phyloP scores from a whole-genome alignment of 1,284 basidiomycete species.

The Chondrostereum purpureum region DNA sequence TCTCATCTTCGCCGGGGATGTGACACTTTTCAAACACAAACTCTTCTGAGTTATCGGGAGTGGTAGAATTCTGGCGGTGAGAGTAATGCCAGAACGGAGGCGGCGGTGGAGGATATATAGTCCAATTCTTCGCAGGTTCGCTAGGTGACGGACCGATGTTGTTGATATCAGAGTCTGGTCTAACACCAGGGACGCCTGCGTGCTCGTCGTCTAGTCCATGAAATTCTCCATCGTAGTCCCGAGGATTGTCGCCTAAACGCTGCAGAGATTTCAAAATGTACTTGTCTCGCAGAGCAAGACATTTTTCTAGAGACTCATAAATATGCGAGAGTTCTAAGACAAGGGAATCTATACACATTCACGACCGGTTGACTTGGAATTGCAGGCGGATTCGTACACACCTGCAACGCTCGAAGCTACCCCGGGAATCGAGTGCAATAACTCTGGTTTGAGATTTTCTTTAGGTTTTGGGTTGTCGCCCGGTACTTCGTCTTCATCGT shows the following conservation, averaged over 20 bases:
- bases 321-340: slow-evolving; percentile 48
- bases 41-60: slow-evolving; percentile 27
- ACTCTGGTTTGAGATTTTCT: too few relatives aligned
- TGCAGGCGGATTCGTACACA: not conserved
- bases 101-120: slow-evolving; percentile 84
- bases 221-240: slow-evolving; percentile 79
- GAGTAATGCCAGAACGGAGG: slow-evolving; percentile 85
- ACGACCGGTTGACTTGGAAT: slow-evolving; percentile 9
- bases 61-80: slow-evolving; percentile 27
- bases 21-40: slow-evolving; percentile 67
- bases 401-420: slow-evolving; percentile 2
- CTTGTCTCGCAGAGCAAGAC: slow-evolving; percentile 86
- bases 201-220: slow-evolving; percentile 49
- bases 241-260: slow-evolving; percentile 85
- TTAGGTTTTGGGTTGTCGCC: too few relatives aligned
- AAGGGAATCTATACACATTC: slow-evolving; percentile 35
- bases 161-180: slow-evolving; percentile 46
- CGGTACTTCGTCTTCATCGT: slow-evolving; percentile 40
- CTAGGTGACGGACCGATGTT: slow-evolving; percentile 18
- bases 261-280: slow-evolving; percentile 84
- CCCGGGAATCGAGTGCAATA: too few relatives aligned
- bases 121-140: slow-evolving; percentile 45
- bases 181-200: slow-evolving; percentile 62
- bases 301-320: slow-evolving; percentile 65
- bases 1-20: slow-evolving; percentile 55